phyloP scores from a whole-genome alignment of 345 rosid species.

The Carallia pectinifolia region DNA sequence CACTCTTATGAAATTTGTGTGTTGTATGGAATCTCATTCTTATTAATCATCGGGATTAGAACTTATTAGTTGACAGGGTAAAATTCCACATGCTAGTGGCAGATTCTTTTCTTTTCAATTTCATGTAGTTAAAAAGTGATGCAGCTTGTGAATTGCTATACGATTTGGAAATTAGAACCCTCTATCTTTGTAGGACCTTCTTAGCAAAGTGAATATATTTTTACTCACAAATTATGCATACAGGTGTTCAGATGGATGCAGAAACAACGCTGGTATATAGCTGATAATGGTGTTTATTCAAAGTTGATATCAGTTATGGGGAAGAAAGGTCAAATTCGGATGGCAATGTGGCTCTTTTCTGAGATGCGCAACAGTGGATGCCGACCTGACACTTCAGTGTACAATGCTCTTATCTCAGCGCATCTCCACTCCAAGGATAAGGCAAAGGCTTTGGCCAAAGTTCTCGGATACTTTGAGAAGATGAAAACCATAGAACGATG shows the following conservation, averaged over 20 bases:
- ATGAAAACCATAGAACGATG: constrained; percentile 81
- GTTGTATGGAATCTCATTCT: too few species aligned
- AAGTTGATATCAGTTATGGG: constrained; percentile 84
- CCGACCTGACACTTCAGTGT: constrained; percentile 86
- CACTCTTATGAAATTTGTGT: too few species aligned
- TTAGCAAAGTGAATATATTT: background rate
- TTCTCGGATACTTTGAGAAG: constrained; percentile 67
- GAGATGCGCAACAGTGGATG: constrained; percentile 98
- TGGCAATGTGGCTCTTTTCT: constrained; percentile 98
- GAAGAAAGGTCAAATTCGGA: constrained; percentile 77
- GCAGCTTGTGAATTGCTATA: background rate
- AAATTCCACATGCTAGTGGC: too few species aligned
- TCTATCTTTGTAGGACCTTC: background rate
- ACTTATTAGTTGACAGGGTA: too few species aligned
- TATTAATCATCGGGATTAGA: too few species aligned
- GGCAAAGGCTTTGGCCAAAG: constrained; percentile 77
- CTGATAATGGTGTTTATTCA: constrained; percentile 84
- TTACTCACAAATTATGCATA: background rate
- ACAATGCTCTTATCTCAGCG: constrained; percentile 81
- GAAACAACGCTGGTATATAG: constrained; percentile 83
- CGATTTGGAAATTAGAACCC: background rate
- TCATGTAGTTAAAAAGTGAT: too few species aligned
- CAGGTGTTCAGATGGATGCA: constrained; percentile 99
- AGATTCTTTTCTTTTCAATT: too few species aligned
- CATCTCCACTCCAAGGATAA: constrained; percentile 85